phyloP scores from a whole-genome alignment of 305 asterid species.

The Fraxinus platypoda region DNA sequence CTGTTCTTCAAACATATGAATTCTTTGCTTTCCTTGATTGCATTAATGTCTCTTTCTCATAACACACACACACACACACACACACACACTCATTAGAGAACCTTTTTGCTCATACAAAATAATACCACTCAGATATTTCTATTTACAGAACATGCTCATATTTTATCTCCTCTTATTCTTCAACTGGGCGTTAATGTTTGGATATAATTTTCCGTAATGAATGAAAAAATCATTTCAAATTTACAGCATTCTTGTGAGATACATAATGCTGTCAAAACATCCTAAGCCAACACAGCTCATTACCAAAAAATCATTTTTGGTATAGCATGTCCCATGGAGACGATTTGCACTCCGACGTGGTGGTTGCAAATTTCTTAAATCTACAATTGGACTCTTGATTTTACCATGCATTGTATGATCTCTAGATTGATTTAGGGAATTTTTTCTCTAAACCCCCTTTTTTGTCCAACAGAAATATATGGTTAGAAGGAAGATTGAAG shows the following conservation, averaged over 20 bases:
- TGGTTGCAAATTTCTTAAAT: background rate
- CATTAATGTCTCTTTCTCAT: background rate
- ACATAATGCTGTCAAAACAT: background rate
- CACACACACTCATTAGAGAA: background rate
- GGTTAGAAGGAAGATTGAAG: slow-evolving; percentile 88
- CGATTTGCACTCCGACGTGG: background rate
- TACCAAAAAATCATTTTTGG: too few relatives aligned
- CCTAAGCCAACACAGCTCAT: background rate
- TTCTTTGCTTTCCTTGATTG: background rate
- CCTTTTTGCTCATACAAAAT: background rate
- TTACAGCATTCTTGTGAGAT: background rate
- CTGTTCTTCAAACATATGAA: background rate
- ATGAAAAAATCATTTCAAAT: background rate
- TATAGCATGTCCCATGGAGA: background rate
- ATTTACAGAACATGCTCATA: background rate
- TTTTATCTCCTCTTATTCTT: background rate
- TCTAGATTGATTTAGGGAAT: background rate
- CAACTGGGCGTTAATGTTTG: background rate
- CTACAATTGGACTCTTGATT: background rate
- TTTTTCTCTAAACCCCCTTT: slow-evolving; percentile 5
- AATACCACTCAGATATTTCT: background rate
- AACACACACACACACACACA: background rate
- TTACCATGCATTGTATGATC: background rate
- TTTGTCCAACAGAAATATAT: slow-evolving; percentile 68
- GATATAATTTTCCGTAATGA: background rate